Conservation (phyloP, 192 early-diverging fungal species). For the Piromyces sp. region DNA sequence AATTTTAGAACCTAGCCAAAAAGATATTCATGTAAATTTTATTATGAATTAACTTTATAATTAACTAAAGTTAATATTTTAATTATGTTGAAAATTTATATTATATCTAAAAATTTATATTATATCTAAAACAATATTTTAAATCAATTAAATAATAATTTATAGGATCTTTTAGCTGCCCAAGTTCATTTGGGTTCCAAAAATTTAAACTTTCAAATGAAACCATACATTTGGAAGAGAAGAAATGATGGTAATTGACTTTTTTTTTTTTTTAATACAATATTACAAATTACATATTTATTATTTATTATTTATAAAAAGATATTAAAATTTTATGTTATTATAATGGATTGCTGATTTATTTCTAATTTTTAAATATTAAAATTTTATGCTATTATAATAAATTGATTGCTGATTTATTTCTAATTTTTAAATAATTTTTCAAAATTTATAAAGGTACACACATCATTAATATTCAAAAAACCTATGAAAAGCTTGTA, state of each 20-base stretch:
- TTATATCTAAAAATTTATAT: too few species aligned
- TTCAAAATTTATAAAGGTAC: conserved; percentile 41
- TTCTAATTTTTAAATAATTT: too few species aligned
- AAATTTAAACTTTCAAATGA: conserved; percentile 90
- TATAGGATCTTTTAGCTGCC: too few species aligned
- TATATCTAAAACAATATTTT: too few species aligned
- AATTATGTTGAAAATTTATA: too few species aligned
- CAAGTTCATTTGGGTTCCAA: conserved; percentile 8
- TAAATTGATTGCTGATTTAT: too few species aligned
- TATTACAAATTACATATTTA: neutral
- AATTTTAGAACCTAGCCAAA: neutral
- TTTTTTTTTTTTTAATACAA: neutral
- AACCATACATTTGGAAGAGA: conserved; percentile 89
- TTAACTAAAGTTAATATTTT: too few species aligned
- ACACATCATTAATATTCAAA: conserved; percentile 96
- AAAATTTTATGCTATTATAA: too few species aligned
- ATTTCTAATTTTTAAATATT: too few species aligned
- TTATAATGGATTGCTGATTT: too few species aligned
- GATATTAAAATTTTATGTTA: neutral
- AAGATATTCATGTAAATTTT: neutral
- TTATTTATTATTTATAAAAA: neutral
- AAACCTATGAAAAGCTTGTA: conserved; percentile 99
- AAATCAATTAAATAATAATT: too few species aligned
- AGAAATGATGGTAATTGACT: conserved; percentile 67
- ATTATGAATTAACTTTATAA: too few species aligned